Percentiles rank a stretch among this genome's conserved stretches.
Evolutionary conservation across 2,329 filamentous ascomycete species (phyloP).

Genomic region (Sclerotiophoma versabilis): DNA sequence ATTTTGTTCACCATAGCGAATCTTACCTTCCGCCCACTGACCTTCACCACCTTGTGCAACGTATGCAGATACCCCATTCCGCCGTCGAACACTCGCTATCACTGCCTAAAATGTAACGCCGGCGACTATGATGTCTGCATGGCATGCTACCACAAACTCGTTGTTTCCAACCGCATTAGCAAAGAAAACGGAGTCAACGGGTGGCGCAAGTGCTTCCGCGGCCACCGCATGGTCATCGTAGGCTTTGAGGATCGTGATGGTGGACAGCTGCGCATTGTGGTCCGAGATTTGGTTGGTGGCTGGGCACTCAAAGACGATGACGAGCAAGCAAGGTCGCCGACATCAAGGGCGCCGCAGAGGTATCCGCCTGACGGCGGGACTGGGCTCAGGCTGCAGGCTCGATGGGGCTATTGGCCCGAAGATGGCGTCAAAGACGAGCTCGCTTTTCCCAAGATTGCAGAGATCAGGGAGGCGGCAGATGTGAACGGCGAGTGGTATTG

Average conservation of each 20-base stretch:
- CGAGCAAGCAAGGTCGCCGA: conserved; percentile 34
- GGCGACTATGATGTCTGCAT: conserved; percentile 91
- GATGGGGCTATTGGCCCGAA: conserved; percentile 81
- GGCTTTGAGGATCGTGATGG: conserved; percentile 74
- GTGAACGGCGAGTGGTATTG: conserved; percentile 92
- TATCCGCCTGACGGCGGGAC: conserved; percentile 81
- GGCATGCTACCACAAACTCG: conserved; percentile 75
- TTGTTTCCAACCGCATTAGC: conserved; percentile 69
- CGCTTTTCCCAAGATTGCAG: conserved; percentile 81
- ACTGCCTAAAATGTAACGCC: conserved; percentile 77
- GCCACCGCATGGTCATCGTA: conserved; percentile 84
- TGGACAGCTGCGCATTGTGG: conserved; percentile 71
- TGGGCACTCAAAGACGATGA: conserved; percentile 69
- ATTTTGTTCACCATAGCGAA: conserved; percentile 45
- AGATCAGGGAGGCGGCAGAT: conserved; percentile 82
- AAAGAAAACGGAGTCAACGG: conserved; percentile 78
- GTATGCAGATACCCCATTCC: conserved; percentile 77
- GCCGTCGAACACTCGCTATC: conserved; percentile 73
- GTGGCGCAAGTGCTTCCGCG: conserved; percentile 81
- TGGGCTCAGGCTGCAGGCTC: conserved; percentile 68
- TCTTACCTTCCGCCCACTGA: conserved; percentile 67
- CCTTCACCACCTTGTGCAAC: conserved; percentile 79
- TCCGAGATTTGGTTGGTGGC: conserved; percentile 80
- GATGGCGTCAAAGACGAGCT: conserved; percentile 74
- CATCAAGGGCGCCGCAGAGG: conserved; percentile 11